Conservation (phyloP, 176 grass and related monocot species). For the Paspalum notatum region DNA sequence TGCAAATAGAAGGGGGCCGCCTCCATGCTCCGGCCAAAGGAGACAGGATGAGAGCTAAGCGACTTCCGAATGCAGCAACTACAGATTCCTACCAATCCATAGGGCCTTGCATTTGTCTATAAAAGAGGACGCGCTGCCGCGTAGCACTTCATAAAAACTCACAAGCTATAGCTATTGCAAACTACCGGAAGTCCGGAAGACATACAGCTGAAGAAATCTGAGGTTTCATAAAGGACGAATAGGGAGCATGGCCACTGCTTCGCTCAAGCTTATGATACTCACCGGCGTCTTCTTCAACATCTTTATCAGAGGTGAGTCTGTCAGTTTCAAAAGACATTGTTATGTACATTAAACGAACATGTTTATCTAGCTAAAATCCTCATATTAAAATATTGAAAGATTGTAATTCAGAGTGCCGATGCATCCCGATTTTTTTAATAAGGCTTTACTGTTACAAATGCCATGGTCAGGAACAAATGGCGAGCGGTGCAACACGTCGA, state of each 20-base stretch:
- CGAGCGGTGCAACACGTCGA: constrained; percentile 37
- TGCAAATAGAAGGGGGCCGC: not conserved
- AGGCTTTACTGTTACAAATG: not conserved
- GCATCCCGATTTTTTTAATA: rapidly evolving
- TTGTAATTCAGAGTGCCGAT: too few relatives aligned
- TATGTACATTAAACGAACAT: not conserved
- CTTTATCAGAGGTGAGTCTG: not conserved
- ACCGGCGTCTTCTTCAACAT: not conserved
- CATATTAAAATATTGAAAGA: too few relatives aligned
- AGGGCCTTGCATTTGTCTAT: not conserved
- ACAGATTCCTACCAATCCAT: not conserved
- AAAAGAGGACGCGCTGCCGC: not conserved
- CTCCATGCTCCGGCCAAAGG: too few relatives aligned
- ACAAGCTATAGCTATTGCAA: not conserved
- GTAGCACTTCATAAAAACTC: not conserved
- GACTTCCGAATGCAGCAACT: not conserved
- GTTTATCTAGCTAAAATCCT: too few relatives aligned
- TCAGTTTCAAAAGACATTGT: too few relatives aligned
- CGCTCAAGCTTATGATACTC: not conserved
- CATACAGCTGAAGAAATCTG: not conserved
- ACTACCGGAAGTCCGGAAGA: not conserved
- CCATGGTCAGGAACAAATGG: constrained; percentile 15
- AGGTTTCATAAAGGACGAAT: not conserved
- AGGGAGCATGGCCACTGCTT: not conserved
- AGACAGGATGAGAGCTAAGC: too few relatives aligned